phyloP scores from a whole-genome alignment of 2,329 filamentous ascomycete species.

The Colletotrichum sp. region DNA sequence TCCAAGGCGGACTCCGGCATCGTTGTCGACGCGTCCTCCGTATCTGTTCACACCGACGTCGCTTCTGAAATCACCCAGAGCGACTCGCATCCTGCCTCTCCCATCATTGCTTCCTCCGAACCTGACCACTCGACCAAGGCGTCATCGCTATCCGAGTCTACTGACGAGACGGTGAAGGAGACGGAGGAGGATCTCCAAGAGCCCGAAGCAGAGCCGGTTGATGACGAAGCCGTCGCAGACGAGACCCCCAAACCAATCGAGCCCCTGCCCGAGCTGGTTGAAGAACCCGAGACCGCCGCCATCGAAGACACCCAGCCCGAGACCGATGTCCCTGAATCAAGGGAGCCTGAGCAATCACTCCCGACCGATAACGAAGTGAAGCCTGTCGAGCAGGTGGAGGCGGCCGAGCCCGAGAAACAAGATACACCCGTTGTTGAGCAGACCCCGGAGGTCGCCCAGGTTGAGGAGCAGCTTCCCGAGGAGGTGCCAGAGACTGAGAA shows the following conservation, averaged over 20 bases:
- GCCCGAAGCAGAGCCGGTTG: background rate
- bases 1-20: constrained; percentile 61
- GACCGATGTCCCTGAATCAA: background rate
- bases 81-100: constrained; percentile 65
- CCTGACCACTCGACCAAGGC: constrained; percentile 66
- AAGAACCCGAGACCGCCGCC: background rate
- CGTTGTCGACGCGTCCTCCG: constrained; percentile 51
- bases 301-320: background rate
- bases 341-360: background rate
- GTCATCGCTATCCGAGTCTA: constrained; percentile 68
- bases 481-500: background rate
- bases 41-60: constrained; percentile 49
- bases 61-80: constrained; percentile 52
- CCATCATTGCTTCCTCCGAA: constrained; percentile 58
- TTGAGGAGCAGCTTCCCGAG: background rate
- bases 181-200: constrained; percentile 34
- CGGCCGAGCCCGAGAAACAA: constrained; percentile 24
- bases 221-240: background rate
- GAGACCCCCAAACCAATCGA: constrained; percentile 24
- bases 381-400: constrained; percentile 24
- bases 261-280: background rate
- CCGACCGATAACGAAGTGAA: constrained; percentile 24
- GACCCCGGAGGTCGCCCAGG: background rate
- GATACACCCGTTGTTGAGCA: constrained; percentile 19
- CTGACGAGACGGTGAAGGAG: constrained; percentile 61